Evolutionary conservation across 192 early-diverging fungal genomes (phyloP), one percentile per base, ranked within the genome.

Genomic region (Geranomyces michiganensis): DNA sequence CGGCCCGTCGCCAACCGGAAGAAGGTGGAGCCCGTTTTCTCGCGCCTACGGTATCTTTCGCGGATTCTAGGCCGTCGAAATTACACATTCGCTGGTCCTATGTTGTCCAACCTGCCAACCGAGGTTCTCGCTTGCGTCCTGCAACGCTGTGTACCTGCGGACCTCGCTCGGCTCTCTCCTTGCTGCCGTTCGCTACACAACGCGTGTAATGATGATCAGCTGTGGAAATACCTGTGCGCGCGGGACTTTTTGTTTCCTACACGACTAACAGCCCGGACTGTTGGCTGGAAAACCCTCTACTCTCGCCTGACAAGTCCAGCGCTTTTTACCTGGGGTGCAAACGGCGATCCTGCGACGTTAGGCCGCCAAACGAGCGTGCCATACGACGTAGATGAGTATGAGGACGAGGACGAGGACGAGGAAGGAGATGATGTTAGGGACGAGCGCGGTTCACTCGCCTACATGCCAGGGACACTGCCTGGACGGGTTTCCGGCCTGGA

Each of bases 171-270:
- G n/a, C 24, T 53, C 19, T 53, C 51, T 24, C 19, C 6, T 53
- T n/a, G n/a, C 24, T 53, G n/a, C n/a, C 19, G 24, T 24, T 26
- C 19, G 24, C 51, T 53, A 26, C 51, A 53, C 51, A 53, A 53
- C n/a, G 51, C 51, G 51, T 53, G 51, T 53, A 53, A 53, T 26
- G 51, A 53, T 7, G 51, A 53, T 24, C 24, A 53, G 19, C 62
- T 64, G 41, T 64, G 62, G 62, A 64, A 45, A 45, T 36, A 8
- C 17, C 62, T 64, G 14, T 64, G 62, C 62, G 62, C n/a, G 62
- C 17, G 21, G 8, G 62, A 64, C 27, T 64, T 64, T 29, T 36
- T 31, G 15, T 15, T 64, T 14, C 32, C n/a, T 17, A n/a, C 33
- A 5, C 27, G n/a, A 14, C 2, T 26, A 29, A 64, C 62, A 21